Evolutionary conservation across 1,284 basidiomycete species (phyloP), one percentile per base, ranked within the genome.

Genomic region (Sanghuangporus weigelae): DNA sequence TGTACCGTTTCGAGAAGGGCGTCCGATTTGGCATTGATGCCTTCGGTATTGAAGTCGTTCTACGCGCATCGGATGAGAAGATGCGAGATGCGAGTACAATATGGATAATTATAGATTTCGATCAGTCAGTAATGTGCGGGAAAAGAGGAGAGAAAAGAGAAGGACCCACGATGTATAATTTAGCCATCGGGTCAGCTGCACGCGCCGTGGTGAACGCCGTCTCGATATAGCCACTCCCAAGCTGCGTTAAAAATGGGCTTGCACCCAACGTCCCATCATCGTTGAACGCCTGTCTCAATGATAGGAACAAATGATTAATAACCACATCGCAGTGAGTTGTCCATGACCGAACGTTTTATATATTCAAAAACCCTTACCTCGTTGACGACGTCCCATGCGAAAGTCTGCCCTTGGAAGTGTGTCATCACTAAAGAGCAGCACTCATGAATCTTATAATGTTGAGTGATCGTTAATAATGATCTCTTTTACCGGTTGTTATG

Each of bases 11-110:
- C 79, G 63, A 78, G 70, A 74, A 84, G 77, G 1, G 78, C 80
- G 31, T 79, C 79, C 14, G 82, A 75, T 69, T 86, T 86, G 26
- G 80, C 75, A 44, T 81, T 80, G 46, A 74, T 74, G 51, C 72
- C 73, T 66, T 83, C 81, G 57, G 83, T 77, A 71, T 82, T 85
- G 75, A 82, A 86, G 68, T 85, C 84, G 68, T 85, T 86, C 59
- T 61, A 44, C 10, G 40, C n/a, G 23, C 39, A 36, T 7, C 1
- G 23, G 11, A 23, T 35, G 44, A 8, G 21, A 10, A 38, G 21
- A 11, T 35, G 50, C n/a, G n/a, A n/a, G 19, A 21, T 51, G 7
- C 10, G 19, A 31, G 26, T 46, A 11, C 21, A 46, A 16, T 7
- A 46, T 21, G 7, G 8, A 19, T 46, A 46, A 46, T n/a, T 16